Evolutionary conservation across 108 stramenopile species (phyloP), one percentile per base, ranked within the genome.

Genomic region (Schizochytrium sp.): DNA sequence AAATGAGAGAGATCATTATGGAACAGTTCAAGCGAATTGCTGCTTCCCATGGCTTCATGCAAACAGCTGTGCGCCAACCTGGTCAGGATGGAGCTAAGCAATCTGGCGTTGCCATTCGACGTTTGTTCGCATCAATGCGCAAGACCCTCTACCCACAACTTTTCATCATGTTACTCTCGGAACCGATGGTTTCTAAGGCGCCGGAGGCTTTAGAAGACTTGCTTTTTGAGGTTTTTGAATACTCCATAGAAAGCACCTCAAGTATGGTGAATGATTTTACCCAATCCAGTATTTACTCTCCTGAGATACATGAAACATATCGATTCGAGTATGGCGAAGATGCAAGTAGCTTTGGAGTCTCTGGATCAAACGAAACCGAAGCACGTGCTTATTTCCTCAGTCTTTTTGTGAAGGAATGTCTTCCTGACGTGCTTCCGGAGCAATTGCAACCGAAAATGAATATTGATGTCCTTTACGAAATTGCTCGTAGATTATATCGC

Each of bases 91-190:
- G 5, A 15, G 42, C 64, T 0, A 38, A 44, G 42, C 15, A 38
- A 8, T 38, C 64, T 8, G 76, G 76, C 15, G 76, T 83, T 38
- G 76, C 53, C 10, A 83, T 83, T 55, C 47, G 76, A 17, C 47
- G 53, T 10, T 53, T 83, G 5, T 83, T 83, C 55, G 76, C 76
- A 83, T 83, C 50, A 1, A 83, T 50, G 76, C 47, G 53, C 10
- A 83, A 55, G 28, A 83, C 50, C 55, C 55, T 83, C 3, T 83
- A 83, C 1, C 47, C 76, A 55, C 76, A 83, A 53, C 76, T 83
- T 53, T 83, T 83, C 47, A 53, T 83, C 76, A 83, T 83, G 76
- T 53, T 83, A n/a, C 55, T 55, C 28, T 55, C 76, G 0, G 76
- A 50, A 28, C 76, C 76, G 12, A 49, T 83, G 76, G 53, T 83